Conservation (phyloP, 129 eudicot genomes). For the Chrysanthemum makinoi region DNA sequence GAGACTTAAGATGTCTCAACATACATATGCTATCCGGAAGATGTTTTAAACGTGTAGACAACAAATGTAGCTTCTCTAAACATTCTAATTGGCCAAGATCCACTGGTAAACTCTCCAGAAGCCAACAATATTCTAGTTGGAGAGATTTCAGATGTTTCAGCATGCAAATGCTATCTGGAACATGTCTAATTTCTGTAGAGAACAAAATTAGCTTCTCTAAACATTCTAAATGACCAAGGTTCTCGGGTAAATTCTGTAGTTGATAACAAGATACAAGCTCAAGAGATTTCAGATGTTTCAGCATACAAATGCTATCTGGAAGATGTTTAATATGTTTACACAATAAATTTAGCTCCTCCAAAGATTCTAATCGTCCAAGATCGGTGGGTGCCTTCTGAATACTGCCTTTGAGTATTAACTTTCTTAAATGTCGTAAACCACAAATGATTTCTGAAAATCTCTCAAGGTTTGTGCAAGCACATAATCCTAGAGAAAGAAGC, state of each 20-base stretch:
- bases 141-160: conserved; percentile 14
- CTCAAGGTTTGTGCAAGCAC: not conserved
- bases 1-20: conserved; percentile 9
- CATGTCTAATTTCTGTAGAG: not conserved
- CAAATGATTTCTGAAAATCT: not conserved
- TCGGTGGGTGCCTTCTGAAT: conserved; percentile 21
- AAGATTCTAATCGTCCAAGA: conserved; percentile 14
- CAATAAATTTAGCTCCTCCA: conserved; percentile 9
- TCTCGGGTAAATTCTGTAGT: conserved; percentile 8
- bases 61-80: conserved; percentile 4
- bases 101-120: not conserved
- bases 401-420: not conserved
- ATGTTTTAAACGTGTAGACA: not conserved
- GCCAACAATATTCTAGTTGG: not conserved
- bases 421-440: not conserved
- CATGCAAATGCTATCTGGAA: conserved; percentile 20
- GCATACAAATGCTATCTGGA: not conserved
- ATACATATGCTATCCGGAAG: conserved; percentile 16
- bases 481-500: conserved; percentile 10
- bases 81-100: conserved; percentile 22
- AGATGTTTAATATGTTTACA: conserved; percentile 1
- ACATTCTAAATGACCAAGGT: conserved; percentile 1
- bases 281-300: conserved; percentile 13
- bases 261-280: not conserved
- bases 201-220: not conserved